Evolutionary conservation across 805 yeast species (phyloP).

Genomic region (Yamadazyma paraphyllophila): DNA sequence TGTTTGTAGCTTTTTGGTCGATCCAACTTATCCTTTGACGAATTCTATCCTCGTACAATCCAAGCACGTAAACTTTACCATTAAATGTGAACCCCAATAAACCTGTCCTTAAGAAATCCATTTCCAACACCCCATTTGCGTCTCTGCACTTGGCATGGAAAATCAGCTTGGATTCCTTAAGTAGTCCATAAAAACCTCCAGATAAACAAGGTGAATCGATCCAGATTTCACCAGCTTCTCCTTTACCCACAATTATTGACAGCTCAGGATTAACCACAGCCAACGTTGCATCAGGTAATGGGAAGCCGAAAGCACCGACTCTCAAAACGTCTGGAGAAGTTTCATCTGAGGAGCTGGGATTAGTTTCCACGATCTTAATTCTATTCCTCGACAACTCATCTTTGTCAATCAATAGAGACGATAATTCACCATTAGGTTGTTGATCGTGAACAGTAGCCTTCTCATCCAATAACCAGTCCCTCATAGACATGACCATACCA

Average conservation of each 20-base stretch:
- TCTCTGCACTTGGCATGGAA: constrained; percentile 82
- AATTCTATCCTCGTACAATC: constrained; percentile 87
- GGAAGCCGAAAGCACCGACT: constrained; percentile 91
- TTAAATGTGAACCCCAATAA: constrained; percentile 82
- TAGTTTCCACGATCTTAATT: constrained; percentile 62
- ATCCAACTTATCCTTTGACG: constrained; percentile 72
- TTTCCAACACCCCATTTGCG: constrained; percentile 63
- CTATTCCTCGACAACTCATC: constrained; percentile 70
- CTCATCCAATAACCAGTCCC: constrained; percentile 79
- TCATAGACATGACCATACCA: constrained; percentile 87
- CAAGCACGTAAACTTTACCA: constrained; percentile 85
- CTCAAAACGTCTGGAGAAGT: constrained; percentile 45
- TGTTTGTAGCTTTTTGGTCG: constrained; percentile 44
- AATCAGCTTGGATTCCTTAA: constrained; percentile 63
- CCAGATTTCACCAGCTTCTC: constrained; percentile 96
- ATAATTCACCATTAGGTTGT: constrained; percentile 37
- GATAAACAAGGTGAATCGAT: constrained; percentile 90
- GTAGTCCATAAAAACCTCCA: constrained; percentile 82
- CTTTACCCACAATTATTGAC: constrained; percentile 63
- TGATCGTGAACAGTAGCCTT: constrained; percentile 33
- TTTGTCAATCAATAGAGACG: constrained; percentile 71
- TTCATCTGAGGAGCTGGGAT: constrained; percentile 51
- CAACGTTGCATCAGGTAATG: constrained; percentile 88
- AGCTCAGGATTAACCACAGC: constrained; percentile 96
- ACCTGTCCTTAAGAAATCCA: constrained; percentile 88